Base-by-base conservation (phyloP, 345 rosid species). In the Sisymbrium irio region DNA sequence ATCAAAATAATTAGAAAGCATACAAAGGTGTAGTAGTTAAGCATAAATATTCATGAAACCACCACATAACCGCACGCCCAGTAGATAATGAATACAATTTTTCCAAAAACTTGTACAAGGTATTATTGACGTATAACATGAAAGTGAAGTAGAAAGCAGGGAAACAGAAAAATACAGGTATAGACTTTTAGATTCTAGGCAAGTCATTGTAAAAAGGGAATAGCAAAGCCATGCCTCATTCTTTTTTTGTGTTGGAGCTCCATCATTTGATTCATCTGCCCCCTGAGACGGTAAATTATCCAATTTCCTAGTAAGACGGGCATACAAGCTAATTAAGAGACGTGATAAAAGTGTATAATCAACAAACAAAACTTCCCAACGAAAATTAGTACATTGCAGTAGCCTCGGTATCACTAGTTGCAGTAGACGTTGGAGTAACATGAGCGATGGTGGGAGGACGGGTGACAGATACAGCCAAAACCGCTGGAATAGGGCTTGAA, bases 401-500 rank as follows among this genome's bases (percentile, higher is more conserved):
- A 67, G 85, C 81, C 69, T 71, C 80, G 42, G 85, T 70, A 72
- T 71, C 76, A 56, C 66, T 82, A 64, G 63, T 79, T 70, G 63
- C 63, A 65, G 77, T 71, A 76, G 87, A 64, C 18, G 64, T 77
- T 74, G 80, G 86, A 33, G 85, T 65, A 57, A 74, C 69, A 61
- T 81, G 76, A 71, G 77, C 65, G 50, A 80, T 73, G 65, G 77
- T 47, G 57, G 83, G 75, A 77, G 82, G 73, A 72, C 74, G 83
- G 32, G 77, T 69, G 67, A 77, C 84, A 79, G 92, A 57, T 78
- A 84, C 87, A 74, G 92, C 70, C 78, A 77, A 72, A 51, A 60
- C 71, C 54, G 79, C 88, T 51, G 85, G 80, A 78, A 80, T 69
- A 30, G 92, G 96, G 79, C 96, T 94, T 45, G 90, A 79, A 83